Percentiles rank a stretch among this genome's conserved stretches.
These are phyloP conservation scores for Pilaira anomala DNA, from an alignment of 192 early-diverging fungal species.

Conservation along the genomic window DNA sequence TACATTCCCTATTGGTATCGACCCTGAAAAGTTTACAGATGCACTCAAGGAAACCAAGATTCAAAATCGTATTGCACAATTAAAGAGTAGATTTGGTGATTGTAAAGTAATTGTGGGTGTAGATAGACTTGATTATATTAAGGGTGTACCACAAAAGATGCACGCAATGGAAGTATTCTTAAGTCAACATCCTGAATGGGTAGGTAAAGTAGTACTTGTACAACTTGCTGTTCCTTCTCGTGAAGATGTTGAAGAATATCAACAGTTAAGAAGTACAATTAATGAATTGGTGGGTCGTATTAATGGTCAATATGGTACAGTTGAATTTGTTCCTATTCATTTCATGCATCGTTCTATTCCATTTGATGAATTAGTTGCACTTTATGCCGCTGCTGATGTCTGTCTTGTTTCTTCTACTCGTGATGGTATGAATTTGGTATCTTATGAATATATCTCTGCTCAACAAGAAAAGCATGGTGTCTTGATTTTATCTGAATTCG, in stretches of 20 bases:
- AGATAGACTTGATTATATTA: conserved; percentile 99
- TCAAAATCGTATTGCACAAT: conserved; percentile 66
- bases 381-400: conserved; percentile 95
- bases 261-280: conserved; percentile 87
- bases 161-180: conserved; percentile 94
- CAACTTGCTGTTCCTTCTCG: conserved; percentile 98
- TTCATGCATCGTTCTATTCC: conserved; percentile 95
- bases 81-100: conserved; percentile 84
- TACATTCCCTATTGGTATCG: conserved; percentile 99
- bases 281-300: conserved; percentile 98
- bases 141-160: conserved; percentile 99
- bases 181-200: conserved; percentile 82
- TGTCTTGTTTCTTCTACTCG: conserved; percentile 97
- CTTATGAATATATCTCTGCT: conserved; percentile 96
- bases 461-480: conserved; percentile 94
- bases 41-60: conserved; percentile 71
- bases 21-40: conserved; percentile 90
- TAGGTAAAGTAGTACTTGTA: conserved; percentile 91
- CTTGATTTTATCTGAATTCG: conserved; percentile 95
- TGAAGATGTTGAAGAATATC: conserved; percentile 98
- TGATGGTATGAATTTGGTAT: conserved; percentile 99
- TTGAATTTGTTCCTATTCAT: conserved; percentile 98
- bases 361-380: conserved; percentile 92
- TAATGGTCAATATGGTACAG: conserved; percentile 92
- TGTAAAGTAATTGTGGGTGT: conserved; percentile 93